These are phyloP conservation scores for Orbilia ellipsospora DNA, from an alignment of 2,329 filamentous ascomycete species.

Conservation along the genomic window DNA sequence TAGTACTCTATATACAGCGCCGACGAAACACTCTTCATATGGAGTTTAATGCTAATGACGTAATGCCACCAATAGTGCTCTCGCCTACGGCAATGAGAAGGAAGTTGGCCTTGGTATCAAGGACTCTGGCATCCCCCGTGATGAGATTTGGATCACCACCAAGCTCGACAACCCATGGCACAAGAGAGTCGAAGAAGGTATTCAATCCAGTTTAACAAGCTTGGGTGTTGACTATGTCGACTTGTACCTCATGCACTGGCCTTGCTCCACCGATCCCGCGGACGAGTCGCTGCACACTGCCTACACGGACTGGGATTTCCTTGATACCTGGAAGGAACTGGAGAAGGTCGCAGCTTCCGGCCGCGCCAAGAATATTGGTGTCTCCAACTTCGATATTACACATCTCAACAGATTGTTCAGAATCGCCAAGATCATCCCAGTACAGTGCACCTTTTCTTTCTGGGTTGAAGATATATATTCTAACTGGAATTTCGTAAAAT, in stretches of 20 bases:
- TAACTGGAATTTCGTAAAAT: constrained; percentile 61
- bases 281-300: constrained; percentile 71
- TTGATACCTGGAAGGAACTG: constrained; percentile 80
- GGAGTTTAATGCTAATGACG: constrained; percentile 14
- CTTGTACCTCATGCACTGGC: constrained; percentile 75
- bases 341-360: constrained; percentile 75
- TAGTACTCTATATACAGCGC: constrained; percentile 40
- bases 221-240: constrained; percentile 59
- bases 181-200: constrained; percentile 73
- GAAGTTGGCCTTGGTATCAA: constrained; percentile 75
- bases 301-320: constrained; percentile 81
- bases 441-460: constrained; percentile 2
- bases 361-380: constrained; percentile 82
- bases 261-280: constrained; percentile 71
- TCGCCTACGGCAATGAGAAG: constrained; percentile 80
- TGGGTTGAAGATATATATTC: constrained; percentile 4
- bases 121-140: constrained; percentile 72
- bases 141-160: constrained; percentile 78
- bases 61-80: constrained; percentile 64
- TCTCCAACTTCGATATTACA: constrained; percentile 85
- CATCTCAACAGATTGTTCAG: constrained; percentile 81
- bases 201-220: constrained; percentile 63
- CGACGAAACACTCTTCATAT: neutral
- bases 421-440: constrained; percentile 69
- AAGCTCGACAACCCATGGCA: constrained; percentile 87